phyloP scores from a whole-genome alignment of 768 basidiomycete species.

The Suillus paluster region DNA sequence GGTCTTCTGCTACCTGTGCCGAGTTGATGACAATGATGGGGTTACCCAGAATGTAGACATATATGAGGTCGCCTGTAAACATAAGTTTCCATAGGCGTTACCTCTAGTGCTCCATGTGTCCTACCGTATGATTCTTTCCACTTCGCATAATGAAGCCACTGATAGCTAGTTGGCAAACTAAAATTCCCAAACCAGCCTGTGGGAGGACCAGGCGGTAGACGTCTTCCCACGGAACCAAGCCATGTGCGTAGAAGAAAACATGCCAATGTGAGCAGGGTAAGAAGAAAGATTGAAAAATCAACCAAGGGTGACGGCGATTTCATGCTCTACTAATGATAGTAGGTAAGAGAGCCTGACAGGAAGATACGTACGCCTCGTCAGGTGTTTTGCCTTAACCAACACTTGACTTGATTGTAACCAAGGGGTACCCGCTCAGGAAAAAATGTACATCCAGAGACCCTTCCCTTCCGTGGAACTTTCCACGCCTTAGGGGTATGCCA shows the following conservation, averaged over 20 bases:
- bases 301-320: neutral
- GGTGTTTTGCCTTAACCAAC: neutral
- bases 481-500: too few species aligned
- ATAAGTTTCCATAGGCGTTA: neutral
- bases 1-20: constrained; percentile 42
- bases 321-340: constrained; percentile 7
- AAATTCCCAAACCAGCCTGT: constrained; percentile 40
- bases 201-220: constrained; percentile 48
- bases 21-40: constrained; percentile 53
- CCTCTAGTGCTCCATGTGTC: neutral
- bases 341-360: neutral
- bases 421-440: too few species aligned
- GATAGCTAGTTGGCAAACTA: constrained; percentile 40
- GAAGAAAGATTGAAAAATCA: constrained; percentile 5
- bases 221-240: constrained; percentile 10
- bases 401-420: too few species aligned
- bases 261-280: constrained; percentile 14
- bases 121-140: constrained; percentile 51
- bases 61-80: constrained; percentile 51
- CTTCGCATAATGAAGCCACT: constrained; percentile 50
- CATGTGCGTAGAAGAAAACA: constrained; percentile 18
- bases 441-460: too few species aligned
- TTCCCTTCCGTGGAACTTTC: too few species aligned
- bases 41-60: constrained; percentile 48
- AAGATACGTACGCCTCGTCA: neutral